These are phyloP conservation scores for Penicillium bovifimosum DNA, from an alignment of 495 filamentous ascomycete species.

Conservation along the genomic window DNA sequence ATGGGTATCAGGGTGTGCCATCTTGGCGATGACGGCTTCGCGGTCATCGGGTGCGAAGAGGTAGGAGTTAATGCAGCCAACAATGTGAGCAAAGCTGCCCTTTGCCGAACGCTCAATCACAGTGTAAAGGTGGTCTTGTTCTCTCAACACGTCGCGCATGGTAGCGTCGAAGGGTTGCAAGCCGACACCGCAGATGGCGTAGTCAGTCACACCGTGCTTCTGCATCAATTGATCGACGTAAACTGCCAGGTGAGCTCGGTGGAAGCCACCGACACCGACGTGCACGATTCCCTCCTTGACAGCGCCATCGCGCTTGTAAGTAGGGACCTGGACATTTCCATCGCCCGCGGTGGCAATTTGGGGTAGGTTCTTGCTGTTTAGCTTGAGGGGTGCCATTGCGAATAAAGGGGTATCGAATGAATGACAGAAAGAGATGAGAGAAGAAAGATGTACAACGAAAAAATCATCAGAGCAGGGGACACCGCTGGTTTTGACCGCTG, in stretches of 20 bases:
- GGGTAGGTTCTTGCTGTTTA: conserved; percentile 35
- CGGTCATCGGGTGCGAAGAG: conserved; percentile 44
- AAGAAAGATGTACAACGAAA: background rate
- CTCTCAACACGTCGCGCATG: conserved; percentile 42
- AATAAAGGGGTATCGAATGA: conserved; percentile 5
- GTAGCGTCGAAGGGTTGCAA: conserved; percentile 40
- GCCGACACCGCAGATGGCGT: conserved; percentile 44
- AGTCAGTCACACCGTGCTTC: conserved; percentile 38
- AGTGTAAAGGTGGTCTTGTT: conserved; percentile 45
- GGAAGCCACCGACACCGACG: conserved; percentile 46
- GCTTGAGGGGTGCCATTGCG: conserved; percentile 38
- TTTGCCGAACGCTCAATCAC: conserved; percentile 44
- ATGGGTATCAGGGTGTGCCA: conserved; percentile 46
- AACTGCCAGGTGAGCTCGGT: conserved; percentile 44
- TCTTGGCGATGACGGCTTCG: conserved; percentile 44
- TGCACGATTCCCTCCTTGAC: conserved; percentile 49
- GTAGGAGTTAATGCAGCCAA: conserved; percentile 48
- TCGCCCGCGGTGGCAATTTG: conserved; percentile 30
- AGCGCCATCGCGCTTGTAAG: conserved; percentile 31
- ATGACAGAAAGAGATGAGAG: background rate
- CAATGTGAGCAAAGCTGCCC: conserved; percentile 38
- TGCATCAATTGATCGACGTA: conserved; percentile 45
- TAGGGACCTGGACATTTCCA: conserved; percentile 28
- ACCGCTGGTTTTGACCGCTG: conserved; percentile 20
- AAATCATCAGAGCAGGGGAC: background rate